These are phyloP conservation scores for Panicum hallii DNA, from an alignment of 202 grass and related monocot species.

Conservation along the genomic window DNA sequence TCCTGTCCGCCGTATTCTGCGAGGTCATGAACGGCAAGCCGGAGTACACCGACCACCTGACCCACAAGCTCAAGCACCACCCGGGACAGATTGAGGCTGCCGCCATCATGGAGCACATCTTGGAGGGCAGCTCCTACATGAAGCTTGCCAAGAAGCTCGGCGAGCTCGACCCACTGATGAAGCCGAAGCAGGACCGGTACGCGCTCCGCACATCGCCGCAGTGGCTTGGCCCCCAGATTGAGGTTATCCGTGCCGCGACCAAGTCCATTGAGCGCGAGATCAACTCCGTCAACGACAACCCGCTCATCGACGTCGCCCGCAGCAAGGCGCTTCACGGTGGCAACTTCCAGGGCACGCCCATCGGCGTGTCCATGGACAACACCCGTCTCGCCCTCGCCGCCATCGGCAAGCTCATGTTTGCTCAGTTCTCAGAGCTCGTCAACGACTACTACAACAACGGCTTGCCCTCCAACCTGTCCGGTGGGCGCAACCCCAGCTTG, in stretches of 20 bases:
- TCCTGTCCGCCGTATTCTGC: slow-evolving; percentile 60
- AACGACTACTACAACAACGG: slow-evolving; percentile 82
- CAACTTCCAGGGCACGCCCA: slow-evolving; percentile 69
- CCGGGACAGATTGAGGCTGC: slow-evolving; percentile 78
- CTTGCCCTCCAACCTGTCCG: slow-evolving; percentile 66
- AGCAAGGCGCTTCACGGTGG: slow-evolving; percentile 63
- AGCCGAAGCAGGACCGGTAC: slow-evolving; percentile 63
- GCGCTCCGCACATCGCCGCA: slow-evolving; percentile 64
- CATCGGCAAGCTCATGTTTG: slow-evolving; percentile 74
- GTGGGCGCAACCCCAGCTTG: slow-evolving; percentile 68
- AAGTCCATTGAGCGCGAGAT: slow-evolving; percentile 72
- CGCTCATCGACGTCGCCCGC: slow-evolving; percentile 58
- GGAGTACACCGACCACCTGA: slow-evolving; percentile 70
- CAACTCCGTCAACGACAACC: slow-evolving; percentile 77
- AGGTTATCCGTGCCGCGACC: slow-evolving; percentile 61
- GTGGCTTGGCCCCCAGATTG: slow-evolving; percentile 62
- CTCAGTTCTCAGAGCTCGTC: slow-evolving; percentile 69
- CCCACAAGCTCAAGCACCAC: slow-evolving; percentile 78
- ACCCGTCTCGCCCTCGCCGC: slow-evolving; percentile 64
- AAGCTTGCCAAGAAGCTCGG: slow-evolving; percentile 71
- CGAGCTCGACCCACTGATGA: slow-evolving; percentile 64
- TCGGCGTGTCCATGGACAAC: slow-evolving; percentile 82
- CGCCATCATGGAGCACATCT: slow-evolving; percentile 80
- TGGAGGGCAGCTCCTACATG: slow-evolving; percentile 82
- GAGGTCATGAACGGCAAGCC: slow-evolving; percentile 74